A percentile compares a stretch with the other conserved stretches of the same genome.
Conservation (phyloP, 257 asterid species). For the Buddleja alternifolia region DNA sequence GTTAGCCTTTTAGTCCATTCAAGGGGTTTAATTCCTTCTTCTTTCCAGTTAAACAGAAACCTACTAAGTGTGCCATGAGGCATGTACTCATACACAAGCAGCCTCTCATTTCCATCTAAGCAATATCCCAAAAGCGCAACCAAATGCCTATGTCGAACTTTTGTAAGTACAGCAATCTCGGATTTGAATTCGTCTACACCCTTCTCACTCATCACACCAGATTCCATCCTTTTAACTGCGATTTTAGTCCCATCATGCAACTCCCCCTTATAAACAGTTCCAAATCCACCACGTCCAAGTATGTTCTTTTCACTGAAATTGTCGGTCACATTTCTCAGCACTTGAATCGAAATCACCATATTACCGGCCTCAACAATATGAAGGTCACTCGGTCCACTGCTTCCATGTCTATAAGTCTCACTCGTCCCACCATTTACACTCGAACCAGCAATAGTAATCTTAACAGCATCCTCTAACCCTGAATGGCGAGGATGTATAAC, state of each 20-base stretch:
- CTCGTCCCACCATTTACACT: conserved; percentile 58
- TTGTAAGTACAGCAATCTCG: conserved; percentile 87
- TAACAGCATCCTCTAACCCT: conserved; percentile 73
- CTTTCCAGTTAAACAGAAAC: conserved; percentile 72
- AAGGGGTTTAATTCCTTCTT: conserved; percentile 74
- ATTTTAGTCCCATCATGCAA: conserved; percentile 80
- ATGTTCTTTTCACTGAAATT: conserved; percentile 67
- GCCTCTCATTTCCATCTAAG: conserved; percentile 75
- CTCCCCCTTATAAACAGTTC: conserved; percentile 88
- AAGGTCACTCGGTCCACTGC: conserved; percentile 60
- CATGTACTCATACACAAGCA: conserved; percentile 85
- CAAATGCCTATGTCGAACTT: conserved; percentile 88
- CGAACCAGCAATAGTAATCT: conserved; percentile 66
- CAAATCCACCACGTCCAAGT: conserved; percentile 85
- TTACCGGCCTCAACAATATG: conserved; percentile 79
- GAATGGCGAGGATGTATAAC: conserved; percentile 84
- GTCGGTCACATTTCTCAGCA: conserved; percentile 65
- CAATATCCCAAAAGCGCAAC: conserved; percentile 85
- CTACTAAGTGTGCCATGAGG: conserved; percentile 88
- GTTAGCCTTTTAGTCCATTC: conserved; percentile 83
- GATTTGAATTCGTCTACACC: conserved; percentile 83
- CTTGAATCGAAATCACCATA: conserved; percentile 73
- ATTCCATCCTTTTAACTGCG: conserved; percentile 90
- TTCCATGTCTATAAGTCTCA: conserved; percentile 55
- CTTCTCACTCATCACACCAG: conserved; percentile 74